A percentile compares a stretch with the other conserved stretches of the same genome.
These are phyloP conservation scores for Hypoxylon sp. DNA, from an alignment of 2,329 filamentous ascomycete genomes.

Conservation along the genomic window DNA sequence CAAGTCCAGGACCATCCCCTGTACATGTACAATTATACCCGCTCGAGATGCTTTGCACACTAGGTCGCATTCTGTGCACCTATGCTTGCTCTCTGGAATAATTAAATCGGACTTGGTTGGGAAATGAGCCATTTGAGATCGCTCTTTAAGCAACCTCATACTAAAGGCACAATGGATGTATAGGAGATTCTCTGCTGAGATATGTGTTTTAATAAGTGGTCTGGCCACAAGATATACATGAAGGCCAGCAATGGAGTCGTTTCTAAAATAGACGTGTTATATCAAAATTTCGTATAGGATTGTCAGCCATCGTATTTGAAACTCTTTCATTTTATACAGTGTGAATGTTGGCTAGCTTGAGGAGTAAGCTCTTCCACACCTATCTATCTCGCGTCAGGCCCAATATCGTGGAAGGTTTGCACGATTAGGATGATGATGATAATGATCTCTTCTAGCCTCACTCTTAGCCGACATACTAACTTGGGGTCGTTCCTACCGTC, in stretches of 20 bases:
- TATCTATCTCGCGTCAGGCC: background rate
- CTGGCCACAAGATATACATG: background rate
- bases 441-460: background rate
- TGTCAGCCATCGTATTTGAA: background rate
- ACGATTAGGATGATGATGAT: no score
- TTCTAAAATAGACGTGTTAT: background rate
- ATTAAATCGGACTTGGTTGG: background rate
- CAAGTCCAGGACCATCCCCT: background rate
- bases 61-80: background rate
- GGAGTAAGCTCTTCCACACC: background rate
- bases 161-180: background rate
- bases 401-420: background rate
- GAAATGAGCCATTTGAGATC: background rate
- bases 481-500: conserved; percentile 43
- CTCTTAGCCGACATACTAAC: background rate
- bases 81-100: background rate
- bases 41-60: conserved; percentile 4
- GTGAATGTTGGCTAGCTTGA: background rate
- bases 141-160: background rate
- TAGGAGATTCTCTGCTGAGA: background rate
- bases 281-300: background rate
- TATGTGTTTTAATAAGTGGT: conserved; percentile 2
- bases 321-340: background rate
- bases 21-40: conserved; percentile 15
- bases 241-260: background rate